phyloP scores from a whole-genome alignment of 345 rosid species.

The Angophora floribunda region DNA sequence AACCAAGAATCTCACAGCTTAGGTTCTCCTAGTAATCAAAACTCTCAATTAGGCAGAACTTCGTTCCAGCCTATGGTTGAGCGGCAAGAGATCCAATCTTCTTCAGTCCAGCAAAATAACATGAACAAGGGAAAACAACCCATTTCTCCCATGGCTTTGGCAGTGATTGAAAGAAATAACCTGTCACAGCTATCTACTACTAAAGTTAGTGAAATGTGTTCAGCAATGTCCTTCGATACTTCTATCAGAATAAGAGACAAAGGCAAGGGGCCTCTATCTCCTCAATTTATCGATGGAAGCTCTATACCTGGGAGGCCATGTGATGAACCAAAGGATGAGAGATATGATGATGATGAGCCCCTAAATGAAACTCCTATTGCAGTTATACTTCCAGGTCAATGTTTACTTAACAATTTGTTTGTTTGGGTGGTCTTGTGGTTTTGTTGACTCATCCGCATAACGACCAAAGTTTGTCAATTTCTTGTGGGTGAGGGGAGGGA shows the following conservation, averaged over 20 bases:
- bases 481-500: neutral
- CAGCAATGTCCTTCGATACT: neutral
- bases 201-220: neutral
- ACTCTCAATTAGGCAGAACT: constrained; percentile 10
- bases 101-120: neutral
- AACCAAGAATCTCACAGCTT: constrained; percentile 28
- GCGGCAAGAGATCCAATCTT: constrained; percentile 13
- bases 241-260: constrained; percentile 6
- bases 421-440: neutral
- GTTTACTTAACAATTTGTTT: neutral
- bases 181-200: neutral
- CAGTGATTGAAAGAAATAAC: neutral
- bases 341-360: constrained; percentile 29
- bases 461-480: neutral
- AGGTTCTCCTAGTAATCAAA: constrained; percentile 6
- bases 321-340: constrained; percentile 51
- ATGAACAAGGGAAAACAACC: constrained; percentile 6
- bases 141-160: neutral
- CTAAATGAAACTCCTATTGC: constrained; percentile 35
- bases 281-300: constrained; percentile 13
- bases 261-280: constrained; percentile 34
- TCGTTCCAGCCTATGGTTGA: constrained; percentile 15
- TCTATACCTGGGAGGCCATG: constrained; percentile 1
- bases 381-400: constrained; percentile 42
- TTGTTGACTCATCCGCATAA: neutral